phyloP scores from a whole-genome alignment of 1,139 yeast genomes.

The Geotrichum histeridarum region DNA sequence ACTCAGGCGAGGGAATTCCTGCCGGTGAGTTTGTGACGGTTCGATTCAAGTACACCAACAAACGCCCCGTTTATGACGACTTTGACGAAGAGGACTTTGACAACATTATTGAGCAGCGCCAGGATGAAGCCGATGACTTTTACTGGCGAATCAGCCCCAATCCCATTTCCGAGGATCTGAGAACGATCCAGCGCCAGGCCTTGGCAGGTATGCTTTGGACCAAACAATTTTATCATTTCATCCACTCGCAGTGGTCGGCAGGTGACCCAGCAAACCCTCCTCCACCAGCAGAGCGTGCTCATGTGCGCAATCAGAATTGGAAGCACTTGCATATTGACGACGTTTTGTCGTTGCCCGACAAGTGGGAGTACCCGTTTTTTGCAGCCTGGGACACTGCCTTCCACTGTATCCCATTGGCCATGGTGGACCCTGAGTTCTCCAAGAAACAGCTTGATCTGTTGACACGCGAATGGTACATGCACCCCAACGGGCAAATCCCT shows the following conservation, averaged over 20 bases:
- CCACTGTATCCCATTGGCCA: conserved; percentile 90
- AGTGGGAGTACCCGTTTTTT: conserved; percentile 95
- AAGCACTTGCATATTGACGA: conserved; percentile 85
- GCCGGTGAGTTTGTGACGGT: conserved; percentile 87
- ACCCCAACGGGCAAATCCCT: conserved; percentile 97
- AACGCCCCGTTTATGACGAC: conserved; percentile 39
- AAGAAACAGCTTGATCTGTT: conserved; percentile 81
- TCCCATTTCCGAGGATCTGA: conserved; percentile 75
- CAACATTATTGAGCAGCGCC: conserved; percentile 64
- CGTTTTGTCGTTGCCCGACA: conserved; percentile 85
- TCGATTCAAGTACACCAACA: conserved; percentile 63
- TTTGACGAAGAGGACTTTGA: conserved; percentile 79
- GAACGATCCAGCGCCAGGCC: conserved; percentile 89
- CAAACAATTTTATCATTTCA: conserved; percentile 85
- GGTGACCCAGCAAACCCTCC: conserved; percentile 79
- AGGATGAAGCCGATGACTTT: conserved; percentile 89
- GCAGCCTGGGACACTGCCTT: conserved; percentile 98
- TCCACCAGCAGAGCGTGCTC: conserved; percentile 76
- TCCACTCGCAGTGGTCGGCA: conserved; percentile 80
- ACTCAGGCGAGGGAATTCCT: conserved; percentile 70
- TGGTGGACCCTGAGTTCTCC: conserved; percentile 93
- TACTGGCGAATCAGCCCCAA: conserved; percentile 86
- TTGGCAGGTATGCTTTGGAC: conserved; percentile 94
- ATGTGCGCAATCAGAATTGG: conserved; percentile 86
- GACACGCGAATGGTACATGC: conserved; percentile 97